Evolutionary conservation across 2,329 filamentous ascomycete genomes (phyloP).

Genomic region (Mariannaea elegans): DNA sequence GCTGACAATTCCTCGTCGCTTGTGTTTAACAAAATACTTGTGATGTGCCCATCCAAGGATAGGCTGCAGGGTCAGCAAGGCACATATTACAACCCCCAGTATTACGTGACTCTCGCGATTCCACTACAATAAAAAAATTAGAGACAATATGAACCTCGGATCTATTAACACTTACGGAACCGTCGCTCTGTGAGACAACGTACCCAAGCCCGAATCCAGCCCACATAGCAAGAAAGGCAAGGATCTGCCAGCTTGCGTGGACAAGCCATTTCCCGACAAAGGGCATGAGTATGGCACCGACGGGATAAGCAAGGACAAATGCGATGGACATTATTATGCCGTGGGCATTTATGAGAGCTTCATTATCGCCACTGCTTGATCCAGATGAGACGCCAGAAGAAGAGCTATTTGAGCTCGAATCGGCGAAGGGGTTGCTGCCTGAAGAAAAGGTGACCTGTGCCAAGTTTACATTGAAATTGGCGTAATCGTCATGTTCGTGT

Average conservation of each 20-base stretch:
- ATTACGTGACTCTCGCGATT: constrained; percentile 62
- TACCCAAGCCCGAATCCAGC: constrained; percentile 68
- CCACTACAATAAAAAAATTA: constrained; percentile 50
- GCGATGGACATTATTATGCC: constrained; percentile 68
- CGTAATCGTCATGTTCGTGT: constrained; percentile 55
- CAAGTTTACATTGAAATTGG: constrained; percentile 59
- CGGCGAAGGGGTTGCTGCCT: constrained; percentile 64
- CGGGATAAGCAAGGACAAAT: constrained; percentile 66
- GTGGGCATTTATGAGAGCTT: constrained; percentile 46
- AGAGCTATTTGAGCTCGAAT: constrained; percentile 38
- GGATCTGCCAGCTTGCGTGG: constrained; percentile 64
- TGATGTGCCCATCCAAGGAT: constrained; percentile 68
- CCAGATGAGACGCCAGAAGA: too few relatives aligned
- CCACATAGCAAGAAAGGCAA: constrained; percentile 66
- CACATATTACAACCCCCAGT: constrained; percentile 64
- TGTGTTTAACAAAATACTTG: constrained; percentile 56
- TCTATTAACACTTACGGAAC: constrained; percentile 50
- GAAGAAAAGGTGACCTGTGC: constrained; percentile 53
- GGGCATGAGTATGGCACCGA: constrained; percentile 69
- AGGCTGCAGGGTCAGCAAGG: constrained; percentile 65
- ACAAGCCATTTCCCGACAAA: constrained; percentile 64
- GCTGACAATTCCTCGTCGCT: constrained; percentile 59
- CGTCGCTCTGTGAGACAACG: constrained; percentile 50
- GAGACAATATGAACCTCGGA: constrained; percentile 16
- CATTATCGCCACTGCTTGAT: not conserved